These are phyloP conservation scores for Candida insectorum DNA, from an alignment of 805 yeast species.

Conservation along the genomic window DNA sequence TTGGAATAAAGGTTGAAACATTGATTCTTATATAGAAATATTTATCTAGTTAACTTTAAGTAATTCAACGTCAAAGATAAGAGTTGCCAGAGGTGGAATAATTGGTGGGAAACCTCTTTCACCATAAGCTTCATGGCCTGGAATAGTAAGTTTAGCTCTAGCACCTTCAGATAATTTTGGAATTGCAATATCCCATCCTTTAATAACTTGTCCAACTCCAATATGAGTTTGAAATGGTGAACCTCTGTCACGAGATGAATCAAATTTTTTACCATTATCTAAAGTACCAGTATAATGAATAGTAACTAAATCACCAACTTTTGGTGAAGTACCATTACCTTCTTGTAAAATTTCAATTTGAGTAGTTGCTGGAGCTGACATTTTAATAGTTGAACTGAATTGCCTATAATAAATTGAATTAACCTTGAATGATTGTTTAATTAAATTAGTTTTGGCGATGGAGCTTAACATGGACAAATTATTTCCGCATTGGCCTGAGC, in stretches of 20 bases:
- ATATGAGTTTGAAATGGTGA: constrained; percentile 91
- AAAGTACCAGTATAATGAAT: constrained; percentile 95
- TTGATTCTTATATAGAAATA: not conserved
- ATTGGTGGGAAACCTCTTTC: constrained; percentile 93
- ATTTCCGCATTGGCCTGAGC: no score
- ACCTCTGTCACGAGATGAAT: constrained; percentile 92
- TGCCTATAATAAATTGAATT: not conserved
- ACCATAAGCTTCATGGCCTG: constrained; percentile 93
- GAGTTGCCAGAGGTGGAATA: constrained; percentile 95
- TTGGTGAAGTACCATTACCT: constrained; percentile 87
- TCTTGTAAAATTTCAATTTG: constrained; percentile 42
- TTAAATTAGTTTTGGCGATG: not conserved
- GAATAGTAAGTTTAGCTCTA: constrained; percentile 87
- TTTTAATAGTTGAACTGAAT: constrained; percentile 7
- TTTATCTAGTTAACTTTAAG: constrained; percentile 43
- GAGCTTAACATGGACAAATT: not conserved
- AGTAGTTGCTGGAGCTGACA: constrained; percentile 41
- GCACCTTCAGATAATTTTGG: constrained; percentile 92
- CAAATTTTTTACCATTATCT: constrained; percentile 94
- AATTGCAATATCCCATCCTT: constrained; percentile 95
- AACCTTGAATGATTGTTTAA: not conserved
- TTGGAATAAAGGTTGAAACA: constrained; percentile 6
- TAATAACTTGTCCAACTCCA: constrained; percentile 95
- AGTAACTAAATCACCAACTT: constrained; percentile 82
- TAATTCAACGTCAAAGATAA: constrained; percentile 81